Evolutionary conservation across 257 asterid genomes (phyloP), one percentile per base, ranked within the genome.

Genomic region (Rhazya stricta): DNA sequence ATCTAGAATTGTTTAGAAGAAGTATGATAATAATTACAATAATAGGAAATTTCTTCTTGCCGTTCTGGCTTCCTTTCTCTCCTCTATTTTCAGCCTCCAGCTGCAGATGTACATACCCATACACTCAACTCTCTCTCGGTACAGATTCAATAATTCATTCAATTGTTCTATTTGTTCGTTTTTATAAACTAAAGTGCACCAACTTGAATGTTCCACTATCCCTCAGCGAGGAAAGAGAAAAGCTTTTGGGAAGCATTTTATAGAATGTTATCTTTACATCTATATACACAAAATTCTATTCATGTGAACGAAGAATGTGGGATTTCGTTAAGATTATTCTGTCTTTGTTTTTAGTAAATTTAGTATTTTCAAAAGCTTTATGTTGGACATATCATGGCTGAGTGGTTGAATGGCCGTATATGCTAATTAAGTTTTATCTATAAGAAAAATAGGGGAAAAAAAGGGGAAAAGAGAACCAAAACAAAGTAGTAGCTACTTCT

Each of bases 121-220:
- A n/a, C n/a, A n/a, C n/a, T n/a, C n/a, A n/a, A n/a, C n/a, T n/a
- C n/a, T n/a, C n/a, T n/a, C n/a, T n/a, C n/a, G n/a, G n/a, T n/a
- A n/a, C n/a, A n/a, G n/a, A n/a, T n/a, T n/a, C n/a, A n/a, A n/a
- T n/a, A n/a, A n/a, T n/a, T n/a, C n/a, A n/a, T n/a, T n/a, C n/a
- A n/a, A n/a, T n/a, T n/a, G n/a, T n/a, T n/a, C n/a, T n/a, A n/a
- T n/a, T n/a, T n/a, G n/a, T n/a, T n/a, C n/a, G n/a, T n/a, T n/a
- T n/a, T n/a, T n/a, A n/a, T n/a, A n/a, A n/a, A n/a, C n/a, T 21
- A 32, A 63, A 63, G 54, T 72, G 56, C 34, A 25, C 73, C 53
- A 16, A 46, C 74, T 25, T 69, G 60, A 45, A 27, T 16, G 27
- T 45, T 34, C 60, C 23, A 27, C 4, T 67, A 2, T 41, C 36